A percentile compares a stretch with the other conserved stretches of the same genome.
phyloP scores from a whole-genome alignment of 345 rosid species.

The Capsella bursapastoris region DNA sequence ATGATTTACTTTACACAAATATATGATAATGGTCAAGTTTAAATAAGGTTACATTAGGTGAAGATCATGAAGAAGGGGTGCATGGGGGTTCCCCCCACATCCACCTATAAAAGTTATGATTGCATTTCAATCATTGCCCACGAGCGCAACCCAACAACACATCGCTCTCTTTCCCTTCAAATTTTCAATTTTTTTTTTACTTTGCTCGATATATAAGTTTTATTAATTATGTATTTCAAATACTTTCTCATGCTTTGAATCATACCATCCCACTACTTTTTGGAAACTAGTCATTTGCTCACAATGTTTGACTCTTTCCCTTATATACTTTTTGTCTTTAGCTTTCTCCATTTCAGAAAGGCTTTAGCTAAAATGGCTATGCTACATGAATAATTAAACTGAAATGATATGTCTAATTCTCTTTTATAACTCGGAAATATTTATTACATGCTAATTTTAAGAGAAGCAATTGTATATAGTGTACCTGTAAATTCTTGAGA shows the following conservation, averaged over 20 bases:
- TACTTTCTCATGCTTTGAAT: slow-evolving; percentile 40
- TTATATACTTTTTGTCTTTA: slow-evolving; percentile 41
- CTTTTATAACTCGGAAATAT: not conserved
- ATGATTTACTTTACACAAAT: slow-evolving; percentile 2
- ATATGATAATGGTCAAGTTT: slow-evolving; percentile 8
- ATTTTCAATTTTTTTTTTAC: slow-evolving; percentile 4
- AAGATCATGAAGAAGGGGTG: slow-evolving; percentile 34
- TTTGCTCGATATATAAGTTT: slow-evolving; percentile 32
- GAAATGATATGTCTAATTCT: not conserved
- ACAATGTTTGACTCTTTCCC: slow-evolving; percentile 37
- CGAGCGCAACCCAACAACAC: slow-evolving; percentile 38
- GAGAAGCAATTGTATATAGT: not conserved
- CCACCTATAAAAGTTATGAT: slow-evolving; percentile 46
- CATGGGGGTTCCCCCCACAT: slow-evolving; percentile 40
- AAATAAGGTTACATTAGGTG: slow-evolving; percentile 28
- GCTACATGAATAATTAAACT: not conserved
- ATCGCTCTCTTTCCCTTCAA: slow-evolving; percentile 27
- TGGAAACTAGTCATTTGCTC: slow-evolving; percentile 38
- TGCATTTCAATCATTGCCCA: slow-evolving; percentile 45
- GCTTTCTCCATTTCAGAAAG: slow-evolving; percentile 18
- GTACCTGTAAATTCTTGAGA: not conserved
- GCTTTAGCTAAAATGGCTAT: slow-evolving; percentile 12
- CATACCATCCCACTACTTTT: slow-evolving; percentile 42
- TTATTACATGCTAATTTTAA: not conserved
- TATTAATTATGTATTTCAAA: not conserved